A percentile compares a stretch with the other conserved stretches of the same genome.
These are phyloP conservation scores for Erythrobasidium yunnanense DNA, from an alignment of 768 basidiomycete genomes.

Conservation along the genomic window DNA sequence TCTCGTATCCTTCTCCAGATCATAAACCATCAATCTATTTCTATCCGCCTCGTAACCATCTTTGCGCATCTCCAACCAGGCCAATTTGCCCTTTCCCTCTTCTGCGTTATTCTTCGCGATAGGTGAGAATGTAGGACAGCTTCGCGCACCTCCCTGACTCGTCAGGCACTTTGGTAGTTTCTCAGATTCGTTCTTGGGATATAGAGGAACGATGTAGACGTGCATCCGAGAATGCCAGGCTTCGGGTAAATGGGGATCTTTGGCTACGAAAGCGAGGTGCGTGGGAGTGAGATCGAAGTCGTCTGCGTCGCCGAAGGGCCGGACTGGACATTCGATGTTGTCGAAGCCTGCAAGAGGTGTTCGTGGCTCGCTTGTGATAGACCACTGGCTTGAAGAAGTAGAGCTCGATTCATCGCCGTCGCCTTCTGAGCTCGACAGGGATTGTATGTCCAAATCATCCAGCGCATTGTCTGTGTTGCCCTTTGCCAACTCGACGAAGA, in stretches of 20 bases:
- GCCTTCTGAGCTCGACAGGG: not conserved
- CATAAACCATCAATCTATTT: constrained; percentile 58
- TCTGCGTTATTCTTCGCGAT: constrained; percentile 51
- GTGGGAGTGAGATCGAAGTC: constrained; percentile 64
- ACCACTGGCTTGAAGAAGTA: constrained; percentile 45
- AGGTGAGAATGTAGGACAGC: constrained; percentile 57
- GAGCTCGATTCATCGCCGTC: constrained; percentile 6
- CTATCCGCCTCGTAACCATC: constrained; percentile 86
- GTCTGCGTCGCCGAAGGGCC: constrained; percentile 73
- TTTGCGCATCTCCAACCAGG: constrained; percentile 75
- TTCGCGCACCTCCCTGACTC: constrained; percentile 65
- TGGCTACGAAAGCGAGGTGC: constrained; percentile 70
- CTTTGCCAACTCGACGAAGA: constrained; percentile 54
- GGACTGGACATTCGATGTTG: constrained; percentile 50
- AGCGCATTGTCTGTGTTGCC: constrained; percentile 36
- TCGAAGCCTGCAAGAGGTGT: not conserved
- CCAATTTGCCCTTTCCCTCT: constrained; percentile 41
- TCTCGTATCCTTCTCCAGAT: constrained; percentile 56
- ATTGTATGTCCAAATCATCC: constrained; percentile 21
- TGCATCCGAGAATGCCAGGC: constrained; percentile 86
- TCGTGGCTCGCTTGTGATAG: constrained; percentile 45
- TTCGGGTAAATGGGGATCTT: constrained; percentile 63
- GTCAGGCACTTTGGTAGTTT: constrained; percentile 56
- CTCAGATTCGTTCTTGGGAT: constrained; percentile 40
- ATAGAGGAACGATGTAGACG: constrained; percentile 60